Evolutionary conservation across 306 rosid genomes (phyloP).

Genomic region (peach (Prunus persica)): DNA sequence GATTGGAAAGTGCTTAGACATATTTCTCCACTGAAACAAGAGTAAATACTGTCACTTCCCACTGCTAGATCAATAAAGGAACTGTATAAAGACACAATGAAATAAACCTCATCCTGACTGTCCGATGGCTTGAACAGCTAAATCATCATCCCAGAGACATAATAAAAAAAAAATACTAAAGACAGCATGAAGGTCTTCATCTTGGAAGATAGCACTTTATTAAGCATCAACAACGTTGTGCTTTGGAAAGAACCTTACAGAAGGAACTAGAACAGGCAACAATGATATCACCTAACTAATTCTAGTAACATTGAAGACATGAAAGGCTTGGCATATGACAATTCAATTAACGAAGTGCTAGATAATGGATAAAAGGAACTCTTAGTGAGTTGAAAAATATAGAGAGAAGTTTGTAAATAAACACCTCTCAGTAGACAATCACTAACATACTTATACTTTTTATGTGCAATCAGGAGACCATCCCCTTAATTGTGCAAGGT

Average conservation of each 20-base stretch:
- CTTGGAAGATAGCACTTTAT: background rate
- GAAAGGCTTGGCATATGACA: background rate
- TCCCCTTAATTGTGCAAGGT: background rate
- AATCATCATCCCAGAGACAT: background rate
- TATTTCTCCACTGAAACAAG: background rate
- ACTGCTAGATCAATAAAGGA: background rate
- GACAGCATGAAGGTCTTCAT: background rate
- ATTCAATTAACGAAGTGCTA: too few species aligned
- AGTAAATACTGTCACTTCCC: background rate
- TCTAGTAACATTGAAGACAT: background rate
- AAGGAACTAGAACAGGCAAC: background rate
- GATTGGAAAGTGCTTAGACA: background rate
- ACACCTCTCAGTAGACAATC: background rate
- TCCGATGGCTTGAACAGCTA: background rate
- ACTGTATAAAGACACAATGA: background rate
- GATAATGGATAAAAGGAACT: background rate
- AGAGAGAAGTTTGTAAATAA: background rate
- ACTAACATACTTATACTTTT: too few species aligned
- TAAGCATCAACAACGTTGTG: background rate
- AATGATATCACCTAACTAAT: background rate
- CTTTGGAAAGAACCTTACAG: background rate
- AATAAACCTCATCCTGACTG: background rate
- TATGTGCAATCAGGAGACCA: background rate
- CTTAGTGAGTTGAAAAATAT: background rate
- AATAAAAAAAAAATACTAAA: background rate